Percentiles rank a stretch among this genome's conserved stretches.
phyloP scores from a whole-genome alignment of 495 filamentous ascomycete species.

The Lineolata rhizophorae region DNA sequence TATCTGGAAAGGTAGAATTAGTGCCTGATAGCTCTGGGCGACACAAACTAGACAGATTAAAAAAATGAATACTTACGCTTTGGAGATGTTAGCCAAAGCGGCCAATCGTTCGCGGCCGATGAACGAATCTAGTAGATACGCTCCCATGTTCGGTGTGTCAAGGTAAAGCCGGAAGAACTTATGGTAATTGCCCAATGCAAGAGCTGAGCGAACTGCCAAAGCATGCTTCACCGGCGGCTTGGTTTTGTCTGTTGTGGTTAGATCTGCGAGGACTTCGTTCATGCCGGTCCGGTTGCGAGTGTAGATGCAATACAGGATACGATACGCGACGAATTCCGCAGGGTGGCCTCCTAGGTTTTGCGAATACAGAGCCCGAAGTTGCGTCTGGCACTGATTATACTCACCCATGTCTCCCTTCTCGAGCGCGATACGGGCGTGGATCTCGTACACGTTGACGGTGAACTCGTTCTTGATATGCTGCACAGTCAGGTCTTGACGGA shows the following conservation, averaged over 20 bases:
- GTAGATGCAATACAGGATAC: slow-evolving; percentile 99
- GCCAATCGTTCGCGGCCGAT: slow-evolving; percentile 78
- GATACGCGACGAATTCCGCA: slow-evolving; percentile 96
- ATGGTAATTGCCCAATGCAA: slow-evolving; percentile 91
- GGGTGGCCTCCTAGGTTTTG: slow-evolving; percentile 73
- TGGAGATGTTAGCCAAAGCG: slow-evolving; percentile 77
- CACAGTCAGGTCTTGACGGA: slow-evolving; percentile 94
- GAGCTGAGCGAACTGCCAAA: slow-evolving; percentile 67
- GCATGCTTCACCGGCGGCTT: slow-evolving; percentile 74
- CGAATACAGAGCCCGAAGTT: slow-evolving; percentile 75
- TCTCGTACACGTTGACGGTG: slow-evolving; percentile 89
- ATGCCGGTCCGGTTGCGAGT: slow-evolving; percentile 95
- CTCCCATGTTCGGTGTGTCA: slow-evolving; percentile 90
- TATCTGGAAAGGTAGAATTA: slow-evolving; percentile 46
- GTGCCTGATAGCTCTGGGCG: slow-evolving; percentile 7
- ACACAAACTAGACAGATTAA: slow-evolving; percentile 9
- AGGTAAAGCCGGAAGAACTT: slow-evolving; percentile 90
- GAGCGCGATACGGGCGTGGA: slow-evolving; percentile 89
- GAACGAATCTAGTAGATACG: slow-evolving; percentile 98
- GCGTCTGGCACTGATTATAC: slow-evolving; percentile 99
- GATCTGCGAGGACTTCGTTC: slow-evolving; percentile 92
- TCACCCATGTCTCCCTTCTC: slow-evolving; percentile 99
- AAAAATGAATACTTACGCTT: slow-evolving; percentile 47
- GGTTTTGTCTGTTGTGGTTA: slow-evolving; percentile 88
- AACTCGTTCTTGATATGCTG: slow-evolving; percentile 93